A percentile compares a stretch with the other conserved stretches of the same genome.
Conservation (phyloP, 306 rosid genomes). For the Lathyrus sativus region DNA sequence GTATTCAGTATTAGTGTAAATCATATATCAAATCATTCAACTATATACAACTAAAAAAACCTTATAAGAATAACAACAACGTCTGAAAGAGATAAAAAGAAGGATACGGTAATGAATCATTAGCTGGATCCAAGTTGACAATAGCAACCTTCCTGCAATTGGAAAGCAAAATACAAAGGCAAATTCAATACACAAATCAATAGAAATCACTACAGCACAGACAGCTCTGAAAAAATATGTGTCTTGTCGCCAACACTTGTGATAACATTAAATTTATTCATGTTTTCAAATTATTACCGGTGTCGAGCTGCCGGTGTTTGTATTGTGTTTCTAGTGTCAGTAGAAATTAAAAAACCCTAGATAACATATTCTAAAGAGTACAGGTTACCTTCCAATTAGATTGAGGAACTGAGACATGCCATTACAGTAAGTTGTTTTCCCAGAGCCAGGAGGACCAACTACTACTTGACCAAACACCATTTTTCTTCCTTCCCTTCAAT, state of each 20-base stretch:
- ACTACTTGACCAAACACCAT: too few species aligned
- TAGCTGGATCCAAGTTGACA: conserved; percentile 93
- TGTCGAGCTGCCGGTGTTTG: too few species aligned
- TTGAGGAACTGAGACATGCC: too few species aligned
- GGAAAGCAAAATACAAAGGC: conserved; percentile 12
- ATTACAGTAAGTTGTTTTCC: too few species aligned
- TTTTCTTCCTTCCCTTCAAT: too few species aligned
- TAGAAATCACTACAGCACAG: neutral
- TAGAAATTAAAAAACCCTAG: conserved; percentile 4
- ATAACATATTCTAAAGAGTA: neutral
- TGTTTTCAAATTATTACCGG: too few species aligned
- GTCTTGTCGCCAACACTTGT: too few species aligned
- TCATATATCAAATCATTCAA: conserved; percentile 26
- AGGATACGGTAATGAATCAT: conserved; percentile 93
- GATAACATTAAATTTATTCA: too few species aligned
- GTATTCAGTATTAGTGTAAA: conserved; percentile 44
- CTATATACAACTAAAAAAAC: conserved; percentile 14
- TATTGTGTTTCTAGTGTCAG: too few species aligned
- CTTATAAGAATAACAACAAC: conserved; percentile 5
- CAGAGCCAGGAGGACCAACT: too few species aligned
- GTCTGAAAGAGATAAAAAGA: neutral
- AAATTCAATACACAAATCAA: conserved; percentile 3
- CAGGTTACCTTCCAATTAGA: conserved; percentile 81
- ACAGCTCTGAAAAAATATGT: too few species aligned
- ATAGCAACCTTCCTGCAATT: conserved; percentile 83